These are phyloP conservation scores for Brassica hybrid DNA, from an alignment of 441 rosid species.

Conservation along the genomic window DNA sequence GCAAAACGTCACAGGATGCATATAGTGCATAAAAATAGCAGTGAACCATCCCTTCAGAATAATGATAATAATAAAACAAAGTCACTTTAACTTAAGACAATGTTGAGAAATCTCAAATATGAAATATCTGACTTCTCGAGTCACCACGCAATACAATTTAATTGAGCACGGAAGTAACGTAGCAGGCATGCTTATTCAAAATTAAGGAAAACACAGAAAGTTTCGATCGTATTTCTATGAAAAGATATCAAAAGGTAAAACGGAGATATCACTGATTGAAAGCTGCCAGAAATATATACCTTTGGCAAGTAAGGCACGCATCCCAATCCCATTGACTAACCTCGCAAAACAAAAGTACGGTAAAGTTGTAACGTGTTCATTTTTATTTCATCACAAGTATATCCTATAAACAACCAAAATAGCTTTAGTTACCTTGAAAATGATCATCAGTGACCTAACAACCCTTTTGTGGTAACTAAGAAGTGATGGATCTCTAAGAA, in stretches of 20 bases:
- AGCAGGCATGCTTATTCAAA: background rate
- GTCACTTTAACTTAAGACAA: conserved; percentile 9
- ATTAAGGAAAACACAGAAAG: conserved; percentile 11
- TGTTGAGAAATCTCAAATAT: conserved; percentile 10
- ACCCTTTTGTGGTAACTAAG: conserved; percentile 98
- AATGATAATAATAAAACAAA: background rate
- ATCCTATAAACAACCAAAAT: conserved; percentile 16
- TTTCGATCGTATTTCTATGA: conserved; percentile 4
- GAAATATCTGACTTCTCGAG: conserved; percentile 5
- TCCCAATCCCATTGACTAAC: conserved; percentile 98
- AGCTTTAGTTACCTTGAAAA: conserved; percentile 79
- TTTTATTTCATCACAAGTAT: conserved; percentile 15
- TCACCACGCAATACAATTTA: conserved; percentile 13
- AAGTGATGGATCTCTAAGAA: conserved; percentile 98
- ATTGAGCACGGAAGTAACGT: conserved; percentile 1
- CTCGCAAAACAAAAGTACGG: conserved; percentile 52
- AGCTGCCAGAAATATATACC: conserved; percentile 41
- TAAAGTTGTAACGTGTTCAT: conserved; percentile 19
- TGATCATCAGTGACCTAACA: conserved; percentile 96
- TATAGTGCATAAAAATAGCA: conserved; percentile 11
- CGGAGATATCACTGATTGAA: conserved; percentile 13
- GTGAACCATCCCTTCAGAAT: conserved; percentile 17
- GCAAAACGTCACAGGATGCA: conserved; percentile 20
- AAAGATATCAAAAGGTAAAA: conserved; percentile 19
- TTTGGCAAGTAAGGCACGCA: conserved; percentile 98